phyloP scores from a whole-genome alignment of 352 stramenopile species.

The Phytophthora tentaculata region DNA sequence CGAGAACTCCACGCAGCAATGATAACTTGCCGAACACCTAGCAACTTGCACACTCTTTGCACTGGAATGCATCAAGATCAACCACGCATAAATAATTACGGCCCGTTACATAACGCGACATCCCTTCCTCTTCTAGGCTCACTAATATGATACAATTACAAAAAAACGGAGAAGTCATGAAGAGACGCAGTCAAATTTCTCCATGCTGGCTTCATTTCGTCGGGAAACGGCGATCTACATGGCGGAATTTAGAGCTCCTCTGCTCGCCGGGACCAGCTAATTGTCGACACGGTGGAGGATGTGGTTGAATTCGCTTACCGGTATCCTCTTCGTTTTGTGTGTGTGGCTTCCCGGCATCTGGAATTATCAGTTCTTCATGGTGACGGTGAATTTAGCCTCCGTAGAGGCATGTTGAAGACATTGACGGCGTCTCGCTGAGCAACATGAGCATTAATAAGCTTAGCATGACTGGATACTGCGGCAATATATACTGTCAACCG shows the following conservation, averaged over 20 bases:
- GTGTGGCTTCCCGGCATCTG: neutral
- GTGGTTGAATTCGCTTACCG: conserved; percentile 26
- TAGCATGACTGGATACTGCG: neutral
- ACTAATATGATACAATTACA: too few relatives aligned
- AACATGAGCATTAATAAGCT: neutral
- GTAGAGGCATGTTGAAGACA: too few relatives aligned
- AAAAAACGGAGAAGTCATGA: conserved; percentile 29
- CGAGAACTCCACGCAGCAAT: conserved; percentile 25
- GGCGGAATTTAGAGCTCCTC: neutral
- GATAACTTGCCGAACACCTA: conserved; percentile 16
- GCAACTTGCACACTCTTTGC: conserved; percentile 28
- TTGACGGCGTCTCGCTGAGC: neutral
- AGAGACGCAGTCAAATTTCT: neutral
- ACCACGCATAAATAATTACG: conserved; percentile 28
- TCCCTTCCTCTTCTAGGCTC: too few relatives aligned
- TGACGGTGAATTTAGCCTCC: too few relatives aligned
- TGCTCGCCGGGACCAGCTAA: neutral
- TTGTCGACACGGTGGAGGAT: conserved; percentile 9
- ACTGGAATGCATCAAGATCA: conserved; percentile 18
- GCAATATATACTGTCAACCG: too few relatives aligned
- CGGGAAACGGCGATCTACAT: neutral
- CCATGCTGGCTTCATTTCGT: conserved; percentile 6
- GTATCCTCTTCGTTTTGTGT: conserved; percentile 9
- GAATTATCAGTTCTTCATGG: too few relatives aligned
- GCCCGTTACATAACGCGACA: conserved; percentile 25